Percentiles rank a stretch among this genome's conserved stretches.
These are phyloP conservation scores for Hypoxylon fragiforme DNA, from an alignment of 495 filamentous ascomycete genomes.

Conservation along the genomic window DNA sequence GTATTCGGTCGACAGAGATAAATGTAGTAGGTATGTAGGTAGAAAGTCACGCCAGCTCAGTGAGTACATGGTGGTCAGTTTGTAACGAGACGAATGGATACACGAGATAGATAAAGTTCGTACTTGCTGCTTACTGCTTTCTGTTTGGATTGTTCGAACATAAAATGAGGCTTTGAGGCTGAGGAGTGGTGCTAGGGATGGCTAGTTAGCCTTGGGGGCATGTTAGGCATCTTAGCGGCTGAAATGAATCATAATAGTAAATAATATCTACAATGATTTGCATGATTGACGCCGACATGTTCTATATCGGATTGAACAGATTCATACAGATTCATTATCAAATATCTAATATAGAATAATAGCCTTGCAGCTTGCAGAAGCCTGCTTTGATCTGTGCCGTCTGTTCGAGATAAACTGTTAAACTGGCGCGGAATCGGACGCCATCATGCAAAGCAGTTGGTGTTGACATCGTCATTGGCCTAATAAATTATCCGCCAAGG, in stretches of 20 bases:
- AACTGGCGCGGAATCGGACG: slow-evolving; percentile 15
- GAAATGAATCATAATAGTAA: too few species aligned
- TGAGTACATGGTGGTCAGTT: too few species aligned
- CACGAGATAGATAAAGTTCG: too few species aligned
- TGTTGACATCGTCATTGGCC: slow-evolving; percentile 18
- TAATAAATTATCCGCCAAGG: slow-evolving; percentile 15
- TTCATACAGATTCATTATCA: too few species aligned
- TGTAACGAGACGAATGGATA: neutral
- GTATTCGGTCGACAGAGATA: slow-evolving; percentile 9
- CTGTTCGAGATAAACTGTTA: neutral
- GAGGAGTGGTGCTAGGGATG: slow-evolving; percentile 1
- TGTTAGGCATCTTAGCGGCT: too few species aligned
- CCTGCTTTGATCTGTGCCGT: neutral
- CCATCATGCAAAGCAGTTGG: neutral
- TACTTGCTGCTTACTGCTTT: too few species aligned
- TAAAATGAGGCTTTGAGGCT: slow-evolving; percentile 19
- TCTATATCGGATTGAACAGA: too few species aligned
- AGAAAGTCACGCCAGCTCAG: too few species aligned
- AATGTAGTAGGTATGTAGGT: neutral
- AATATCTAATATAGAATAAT: too few species aligned
- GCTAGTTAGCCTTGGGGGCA: neutral
- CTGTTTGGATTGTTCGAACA: too few species aligned
- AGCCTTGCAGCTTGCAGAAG: slow-evolving; percentile 20
- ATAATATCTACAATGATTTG: too few species aligned
- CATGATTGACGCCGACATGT: slow-evolving; percentile 17